Conservation (phyloP, 2,329 filamentous ascomycete species). For the Bipolaris oryzae region DNA sequence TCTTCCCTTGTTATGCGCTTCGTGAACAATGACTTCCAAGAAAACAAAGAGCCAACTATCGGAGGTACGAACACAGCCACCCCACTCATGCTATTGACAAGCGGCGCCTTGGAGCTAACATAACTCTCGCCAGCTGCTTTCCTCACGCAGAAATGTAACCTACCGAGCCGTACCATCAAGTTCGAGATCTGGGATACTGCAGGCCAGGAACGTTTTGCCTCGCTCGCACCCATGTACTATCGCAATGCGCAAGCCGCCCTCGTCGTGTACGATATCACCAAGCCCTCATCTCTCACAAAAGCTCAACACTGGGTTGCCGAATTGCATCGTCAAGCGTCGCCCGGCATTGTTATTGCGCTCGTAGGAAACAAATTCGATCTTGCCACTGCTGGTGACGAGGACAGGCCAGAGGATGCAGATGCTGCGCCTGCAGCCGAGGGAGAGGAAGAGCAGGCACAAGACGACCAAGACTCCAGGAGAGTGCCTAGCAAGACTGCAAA, state of each 20-base stretch:
- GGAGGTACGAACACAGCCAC: constrained; percentile 68
- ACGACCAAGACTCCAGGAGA: constrained; percentile 78
- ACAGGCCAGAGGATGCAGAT: constrained; percentile 57
- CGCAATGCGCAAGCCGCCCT: constrained; percentile 97
- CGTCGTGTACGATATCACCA: constrained; percentile 98
- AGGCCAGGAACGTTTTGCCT: constrained; percentile 96
- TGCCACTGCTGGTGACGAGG: constrained; percentile 55
- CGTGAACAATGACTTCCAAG: constrained; percentile 99
- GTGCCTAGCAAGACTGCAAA: constrained; percentile 90
- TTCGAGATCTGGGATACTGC: constrained; percentile 94
- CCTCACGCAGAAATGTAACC: constrained; percentile 97
- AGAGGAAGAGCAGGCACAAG: constrained; percentile 61
- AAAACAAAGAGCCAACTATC: constrained; percentile 99
- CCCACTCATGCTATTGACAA: background rate
- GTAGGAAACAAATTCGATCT: constrained; percentile 91
- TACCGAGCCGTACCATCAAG: constrained; percentile 79
- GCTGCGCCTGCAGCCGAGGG: constrained; percentile 57
- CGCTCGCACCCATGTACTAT: constrained; percentile 98
- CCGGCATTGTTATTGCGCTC: constrained; percentile 94
- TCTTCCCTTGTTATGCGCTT: constrained; percentile 97
- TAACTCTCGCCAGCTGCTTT: constrained; percentile 74
- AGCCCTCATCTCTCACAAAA: constrained; percentile 92
- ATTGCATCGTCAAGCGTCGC: constrained; percentile 92
- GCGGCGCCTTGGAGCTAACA: background rate
- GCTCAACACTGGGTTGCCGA: constrained; percentile 99